Evolutionary conservation across 768 basidiomycete species (phyloP).

Genomic region (Mycena indigotica): DNA sequence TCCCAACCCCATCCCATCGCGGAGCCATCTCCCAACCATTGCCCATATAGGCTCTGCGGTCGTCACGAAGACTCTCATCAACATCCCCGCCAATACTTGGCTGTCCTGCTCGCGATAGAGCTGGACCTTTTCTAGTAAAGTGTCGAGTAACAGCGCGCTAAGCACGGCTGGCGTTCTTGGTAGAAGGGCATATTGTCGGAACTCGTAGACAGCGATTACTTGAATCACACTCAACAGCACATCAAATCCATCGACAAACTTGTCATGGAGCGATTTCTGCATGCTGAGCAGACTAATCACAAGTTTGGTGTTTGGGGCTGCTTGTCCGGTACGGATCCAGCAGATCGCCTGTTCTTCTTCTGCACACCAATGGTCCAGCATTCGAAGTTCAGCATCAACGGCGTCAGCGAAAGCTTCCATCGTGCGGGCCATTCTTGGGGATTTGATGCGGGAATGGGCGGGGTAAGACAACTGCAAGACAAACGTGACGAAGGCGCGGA

Average conservation of each 20-base stretch:
- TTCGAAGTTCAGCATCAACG: slow-evolving; percentile 57
- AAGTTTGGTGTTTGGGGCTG: slow-evolving; percentile 35
- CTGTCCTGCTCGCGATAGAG: slow-evolving; percentile 60
- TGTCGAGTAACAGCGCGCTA: slow-evolving; percentile 63
- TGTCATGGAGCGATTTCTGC: slow-evolving; percentile 58
- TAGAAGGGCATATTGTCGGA: slow-evolving; percentile 21
- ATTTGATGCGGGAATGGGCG: slow-evolving; percentile 10
- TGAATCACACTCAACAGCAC: slow-evolving; percentile 55
- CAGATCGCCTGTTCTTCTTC: slow-evolving; percentile 66
- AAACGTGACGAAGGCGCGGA: slow-evolving; percentile 61
- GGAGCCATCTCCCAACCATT: slow-evolving; percentile 73
- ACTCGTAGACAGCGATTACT: slow-evolving; percentile 31
- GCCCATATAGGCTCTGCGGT: slow-evolving; percentile 74
- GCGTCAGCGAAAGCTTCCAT: slow-evolving; percentile 86
- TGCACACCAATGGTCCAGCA: slow-evolving; percentile 73
- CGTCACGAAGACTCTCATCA: slow-evolving; percentile 63
- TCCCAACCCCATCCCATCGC: slow-evolving; percentile 65
- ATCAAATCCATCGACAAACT: slow-evolving; percentile 60
- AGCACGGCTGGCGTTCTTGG: slow-evolving; percentile 50
- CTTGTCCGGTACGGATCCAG: slow-evolving; percentile 53
- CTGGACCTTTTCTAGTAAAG: slow-evolving; percentile 58
- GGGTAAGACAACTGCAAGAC: slow-evolving; percentile 43
- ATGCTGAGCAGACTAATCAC: slow-evolving; percentile 69
- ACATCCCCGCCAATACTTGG: slow-evolving; percentile 48
- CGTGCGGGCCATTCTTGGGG: slow-evolving; percentile 49